A percentile compares a stretch with the other conserved stretches of the same genome.
phyloP scores from a whole-genome alignment of 176 grass and related monocot species.

The Triticum timopheevii region DNA sequence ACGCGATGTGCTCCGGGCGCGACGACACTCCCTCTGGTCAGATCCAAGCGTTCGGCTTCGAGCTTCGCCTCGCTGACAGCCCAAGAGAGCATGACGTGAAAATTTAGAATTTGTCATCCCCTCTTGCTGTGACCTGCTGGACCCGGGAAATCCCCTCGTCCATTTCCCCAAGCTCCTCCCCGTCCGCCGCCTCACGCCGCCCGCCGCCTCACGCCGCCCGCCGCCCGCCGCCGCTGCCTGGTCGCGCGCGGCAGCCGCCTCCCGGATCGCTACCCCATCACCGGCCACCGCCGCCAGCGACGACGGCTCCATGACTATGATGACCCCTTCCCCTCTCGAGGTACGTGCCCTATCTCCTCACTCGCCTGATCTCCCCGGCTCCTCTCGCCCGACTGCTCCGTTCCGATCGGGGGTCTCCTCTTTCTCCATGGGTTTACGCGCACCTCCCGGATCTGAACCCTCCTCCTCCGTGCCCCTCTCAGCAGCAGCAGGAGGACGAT shows the following conservation, averaged over 20 bases:
- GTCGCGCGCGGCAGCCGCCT: background rate
- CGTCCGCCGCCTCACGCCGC: background rate
- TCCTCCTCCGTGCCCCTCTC: background rate
- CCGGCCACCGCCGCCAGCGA: background rate
- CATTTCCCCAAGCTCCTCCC: background rate
- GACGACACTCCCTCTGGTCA: too few relatives aligned
- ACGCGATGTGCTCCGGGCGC: too few relatives aligned
- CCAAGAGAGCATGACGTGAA: background rate
- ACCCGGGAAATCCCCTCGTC: slow-evolving; percentile 25
- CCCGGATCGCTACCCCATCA: background rate
- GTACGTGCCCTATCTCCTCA: slow-evolving; percentile 40
- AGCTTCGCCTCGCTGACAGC: background rate
- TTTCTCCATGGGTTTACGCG: slow-evolving; percentile 13
- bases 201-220: background rate
- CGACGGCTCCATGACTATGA: slow-evolving; percentile 74
- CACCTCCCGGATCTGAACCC: slow-evolving; percentile 45
- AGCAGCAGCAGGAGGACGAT: slow-evolving; percentile 82
- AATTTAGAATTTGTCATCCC: background rate
- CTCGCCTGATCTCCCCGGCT: slow-evolving; percentile 33
- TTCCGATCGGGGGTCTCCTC: background rate
- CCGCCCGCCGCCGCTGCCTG: background rate
- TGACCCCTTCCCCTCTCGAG: slow-evolving; percentile 75
- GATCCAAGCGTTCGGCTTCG: background rate
- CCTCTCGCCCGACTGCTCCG: background rate
- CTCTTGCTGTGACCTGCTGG: background rate